Conservation (phyloP, 1,139 yeast species). For the Spathaspora sp. region DNA sequence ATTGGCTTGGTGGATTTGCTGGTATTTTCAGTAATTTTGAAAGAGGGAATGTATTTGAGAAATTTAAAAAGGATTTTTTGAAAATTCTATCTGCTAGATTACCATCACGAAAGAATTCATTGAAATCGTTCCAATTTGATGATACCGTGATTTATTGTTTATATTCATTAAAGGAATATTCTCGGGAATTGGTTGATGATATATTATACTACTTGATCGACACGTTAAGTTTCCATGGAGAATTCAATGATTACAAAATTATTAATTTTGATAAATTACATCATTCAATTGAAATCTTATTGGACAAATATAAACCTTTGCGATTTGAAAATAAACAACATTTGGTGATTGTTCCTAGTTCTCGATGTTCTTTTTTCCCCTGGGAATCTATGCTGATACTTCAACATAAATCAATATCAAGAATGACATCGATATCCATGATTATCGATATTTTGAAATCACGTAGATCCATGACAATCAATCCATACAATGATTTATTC, state of each 20-base stretch:
- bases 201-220: constrained; percentile 63
- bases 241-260: constrained; percentile 61
- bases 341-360: constrained; percentile 66
- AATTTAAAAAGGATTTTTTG: constrained; percentile 40
- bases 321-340: constrained; percentile 37
- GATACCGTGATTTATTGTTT: constrained; percentile 53
- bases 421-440: constrained; percentile 68
- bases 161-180: constrained; percentile 37
- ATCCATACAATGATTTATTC: constrained; percentile 27
- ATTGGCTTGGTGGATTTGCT: constrained; percentile 82
- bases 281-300: constrained; percentile 19
- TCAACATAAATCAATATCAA: constrained; percentile 55
- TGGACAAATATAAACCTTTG: constrained; percentile 41
- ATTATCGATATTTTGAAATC: constrained; percentile 42
- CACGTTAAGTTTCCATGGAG: constrained; percentile 61
- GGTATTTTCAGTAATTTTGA: constrained; percentile 51
- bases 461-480: constrained; percentile 7
- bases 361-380: constrained; percentile 66
- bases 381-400: constrained; percentile 82
- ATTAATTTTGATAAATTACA: constrained; percentile 56
- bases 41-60: constrained; percentile 24
- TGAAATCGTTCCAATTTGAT: constrained; percentile 38
- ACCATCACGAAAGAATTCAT: constrained; percentile 32
- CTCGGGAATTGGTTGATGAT: constrained; percentile 46
- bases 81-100: constrained; percentile 30